Conservation (phyloP, 331 rosid species). For the Dryas integrifolia region DNA sequence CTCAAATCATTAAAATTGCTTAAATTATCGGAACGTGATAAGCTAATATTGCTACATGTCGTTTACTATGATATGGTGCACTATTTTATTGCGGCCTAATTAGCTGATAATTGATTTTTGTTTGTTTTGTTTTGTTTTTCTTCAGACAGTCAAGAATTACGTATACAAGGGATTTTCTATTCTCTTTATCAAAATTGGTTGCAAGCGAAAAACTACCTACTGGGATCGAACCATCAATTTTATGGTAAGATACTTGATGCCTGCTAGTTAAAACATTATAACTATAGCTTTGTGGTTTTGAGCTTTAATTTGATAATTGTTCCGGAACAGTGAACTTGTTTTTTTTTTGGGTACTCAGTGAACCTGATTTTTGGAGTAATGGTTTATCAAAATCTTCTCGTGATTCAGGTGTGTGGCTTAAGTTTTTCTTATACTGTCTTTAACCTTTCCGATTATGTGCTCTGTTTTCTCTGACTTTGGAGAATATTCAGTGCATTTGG, state of each 20-base stretch:
- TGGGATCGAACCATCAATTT: neutral
- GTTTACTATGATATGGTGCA: neutral
- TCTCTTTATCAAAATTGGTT: neutral
- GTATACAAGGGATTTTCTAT: neutral
- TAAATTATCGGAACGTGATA: too few relatives aligned
- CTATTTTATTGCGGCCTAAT: neutral
- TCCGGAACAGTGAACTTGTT: slow-evolving; percentile 19
- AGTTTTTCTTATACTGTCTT: neutral
- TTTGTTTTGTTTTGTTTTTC: neutral
- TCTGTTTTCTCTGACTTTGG: neutral
- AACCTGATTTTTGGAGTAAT: neutral
- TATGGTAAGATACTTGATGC: neutral
- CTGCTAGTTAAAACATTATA: neutral
- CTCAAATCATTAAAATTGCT: too few relatives aligned
- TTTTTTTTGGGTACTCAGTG: neutral
- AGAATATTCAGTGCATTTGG: neutral
- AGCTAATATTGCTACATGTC: neutral
- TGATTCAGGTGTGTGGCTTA: slow-evolving; percentile 3
- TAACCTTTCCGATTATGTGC: neutral
- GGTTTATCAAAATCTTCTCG: neutral
- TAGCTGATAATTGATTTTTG: neutral
- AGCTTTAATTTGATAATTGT: neutral
- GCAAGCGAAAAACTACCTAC: neutral
- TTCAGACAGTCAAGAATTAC: slow-evolving; percentile 11
- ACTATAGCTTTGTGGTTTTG: neutral